Conservation (phyloP, 176 grass and related monocot genomes). For the Triticum aestivum region DNA sequence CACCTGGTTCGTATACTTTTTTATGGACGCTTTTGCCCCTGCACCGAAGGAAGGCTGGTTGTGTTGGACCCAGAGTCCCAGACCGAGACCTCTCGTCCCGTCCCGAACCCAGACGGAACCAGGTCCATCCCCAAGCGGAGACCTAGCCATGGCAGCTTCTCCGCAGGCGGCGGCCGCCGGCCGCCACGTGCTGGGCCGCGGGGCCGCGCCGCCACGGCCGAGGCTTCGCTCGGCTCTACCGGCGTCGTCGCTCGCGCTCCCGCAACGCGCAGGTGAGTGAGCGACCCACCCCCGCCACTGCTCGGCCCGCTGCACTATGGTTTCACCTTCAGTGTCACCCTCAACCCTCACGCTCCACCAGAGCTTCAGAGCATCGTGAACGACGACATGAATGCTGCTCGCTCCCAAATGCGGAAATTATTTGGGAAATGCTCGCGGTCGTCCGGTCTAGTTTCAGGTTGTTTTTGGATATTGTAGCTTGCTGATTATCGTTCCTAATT, state of each 20-base stretch:
- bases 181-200: background rate
- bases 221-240: background rate
- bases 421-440: background rate
- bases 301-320: background rate
- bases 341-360: background rate
- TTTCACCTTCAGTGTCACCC: background rate
- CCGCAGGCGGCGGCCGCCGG: slow-evolving; percentile 17
- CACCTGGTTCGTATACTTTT: background rate
- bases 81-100: slow-evolving; percentile 7
- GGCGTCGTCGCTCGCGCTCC: background rate
- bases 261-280: slow-evolving; percentile 15
- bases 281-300: background rate
- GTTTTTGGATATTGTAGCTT: background rate
- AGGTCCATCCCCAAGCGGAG: slow-evolving; percentile 12
- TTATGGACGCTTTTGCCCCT: slow-evolving; percentile 6
- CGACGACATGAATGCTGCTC: background rate
- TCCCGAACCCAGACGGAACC: slow-evolving; percentile 12
- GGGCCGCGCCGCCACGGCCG: background rate
- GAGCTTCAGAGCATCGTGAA: background rate
- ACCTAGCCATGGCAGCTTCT: slow-evolving; percentile 25
- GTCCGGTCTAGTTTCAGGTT: background rate
- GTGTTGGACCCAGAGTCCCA: slow-evolving; percentile 9
- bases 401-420: background rate
- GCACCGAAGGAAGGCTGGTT: background rate
- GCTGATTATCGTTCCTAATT: background rate